phyloP scores from a whole-genome alignment of 768 basidiomycete species.

The Leucosporidium creatinivorum region DNA sequence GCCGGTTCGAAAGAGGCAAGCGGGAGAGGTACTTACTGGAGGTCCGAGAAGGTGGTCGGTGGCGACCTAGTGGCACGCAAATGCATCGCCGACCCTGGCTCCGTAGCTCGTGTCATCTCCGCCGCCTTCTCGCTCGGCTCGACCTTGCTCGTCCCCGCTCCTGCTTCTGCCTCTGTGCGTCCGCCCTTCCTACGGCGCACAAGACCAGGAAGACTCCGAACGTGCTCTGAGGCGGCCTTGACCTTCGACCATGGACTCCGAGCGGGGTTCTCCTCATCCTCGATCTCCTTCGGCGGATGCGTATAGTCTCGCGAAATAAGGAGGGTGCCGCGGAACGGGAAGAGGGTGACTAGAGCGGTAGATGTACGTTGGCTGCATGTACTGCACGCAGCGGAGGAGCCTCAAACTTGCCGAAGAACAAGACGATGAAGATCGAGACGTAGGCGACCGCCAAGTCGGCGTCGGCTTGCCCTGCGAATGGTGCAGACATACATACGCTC shows the following conservation, averaged over 20 bases:
- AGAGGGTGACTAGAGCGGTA: constrained; percentile 51
- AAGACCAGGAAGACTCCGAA: not conserved
- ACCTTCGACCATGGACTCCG: not conserved
- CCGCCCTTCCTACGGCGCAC: not conserved
- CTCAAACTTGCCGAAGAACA: not conserved
- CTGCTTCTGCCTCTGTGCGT: not conserved
- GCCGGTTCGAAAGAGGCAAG: no score
- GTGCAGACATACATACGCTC: constrained; percentile 58
- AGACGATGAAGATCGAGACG: constrained; percentile 4
- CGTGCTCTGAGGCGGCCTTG: not conserved
- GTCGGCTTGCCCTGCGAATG: constrained; percentile 43
- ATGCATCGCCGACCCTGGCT: no score
- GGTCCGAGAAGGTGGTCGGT: not conserved
- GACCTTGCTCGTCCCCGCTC: not conserved
- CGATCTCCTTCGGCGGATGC: not conserved
- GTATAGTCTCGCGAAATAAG: not conserved
- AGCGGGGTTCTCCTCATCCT: not conserved
- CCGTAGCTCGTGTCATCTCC: no score
- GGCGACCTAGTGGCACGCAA: not conserved
- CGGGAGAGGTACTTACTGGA: not conserved
- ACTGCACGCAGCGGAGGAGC: not conserved
- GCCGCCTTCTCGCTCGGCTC: not conserved
- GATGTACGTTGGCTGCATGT: not conserved
- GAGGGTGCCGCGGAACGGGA: constrained; percentile 44
- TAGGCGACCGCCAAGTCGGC: constrained; percentile 49